phyloP scores from a whole-genome alignment of 2,329 filamentous ascomycete species.

The Raffaelea arxii region DNA sequence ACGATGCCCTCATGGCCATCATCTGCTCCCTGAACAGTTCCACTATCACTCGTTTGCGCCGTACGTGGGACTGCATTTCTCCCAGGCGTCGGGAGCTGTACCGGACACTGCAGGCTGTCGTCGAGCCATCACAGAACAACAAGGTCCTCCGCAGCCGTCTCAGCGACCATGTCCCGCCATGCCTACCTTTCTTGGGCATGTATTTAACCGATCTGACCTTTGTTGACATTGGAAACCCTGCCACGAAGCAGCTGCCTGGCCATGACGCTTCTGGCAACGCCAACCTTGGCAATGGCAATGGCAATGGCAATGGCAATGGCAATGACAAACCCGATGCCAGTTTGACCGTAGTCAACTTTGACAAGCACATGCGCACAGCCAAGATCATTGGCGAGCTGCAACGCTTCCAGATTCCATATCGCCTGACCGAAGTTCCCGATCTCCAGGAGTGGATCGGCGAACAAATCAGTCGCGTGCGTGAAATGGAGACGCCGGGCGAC shows the following conservation, averaged over 20 bases:
- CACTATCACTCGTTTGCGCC: conserved; percentile 76
- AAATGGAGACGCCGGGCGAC: conserved; percentile 34
- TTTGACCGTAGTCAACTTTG: conserved; percentile 87
- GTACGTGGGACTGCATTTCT: conserved; percentile 86
- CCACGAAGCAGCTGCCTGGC: conserved; percentile 64
- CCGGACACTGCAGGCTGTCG: conserved; percentile 69
- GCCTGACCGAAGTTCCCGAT: conserved; percentile 71
- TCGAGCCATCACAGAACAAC: conserved; percentile 87
- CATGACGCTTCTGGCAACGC: too few species aligned
- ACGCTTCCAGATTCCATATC: conserved; percentile 90
- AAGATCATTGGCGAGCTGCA: conserved; percentile 95
- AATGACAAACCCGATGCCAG: conserved; percentile 44
- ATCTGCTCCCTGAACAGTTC: conserved; percentile 90
- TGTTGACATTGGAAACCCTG: conserved; percentile 85
- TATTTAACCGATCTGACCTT: conserved; percentile 96
- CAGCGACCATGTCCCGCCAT: conserved; percentile 79
- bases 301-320: background rate
- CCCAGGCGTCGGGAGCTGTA: conserved; percentile 73
- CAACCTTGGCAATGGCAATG: conserved; percentile 23
- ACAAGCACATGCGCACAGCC: conserved; percentile 90
- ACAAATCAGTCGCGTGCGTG: conserved; percentile 68
- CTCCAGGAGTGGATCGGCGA: conserved; percentile 87
- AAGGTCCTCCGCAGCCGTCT: conserved; percentile 74
- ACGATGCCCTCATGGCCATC: conserved; percentile 93
- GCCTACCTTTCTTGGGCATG: conserved; percentile 90